These are phyloP conservation scores for Schwanniomyces pseudopolymorphus DNA, from an alignment of 805 yeast genomes.

Conservation along the genomic window DNA sequence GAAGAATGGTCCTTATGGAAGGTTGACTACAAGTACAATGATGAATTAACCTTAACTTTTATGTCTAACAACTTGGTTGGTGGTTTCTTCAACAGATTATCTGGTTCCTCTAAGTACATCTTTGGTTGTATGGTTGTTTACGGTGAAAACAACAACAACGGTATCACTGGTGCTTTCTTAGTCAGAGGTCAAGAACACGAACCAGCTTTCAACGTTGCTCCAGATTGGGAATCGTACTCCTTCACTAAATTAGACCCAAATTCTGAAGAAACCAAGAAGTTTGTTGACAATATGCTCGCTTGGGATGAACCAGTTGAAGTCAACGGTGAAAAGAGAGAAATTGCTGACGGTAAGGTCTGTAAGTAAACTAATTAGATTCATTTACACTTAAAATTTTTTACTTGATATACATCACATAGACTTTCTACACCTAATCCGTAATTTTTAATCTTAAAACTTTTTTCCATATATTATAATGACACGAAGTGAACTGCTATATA, in stretches of 20 bases:
- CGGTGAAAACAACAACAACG: conserved; percentile 98
- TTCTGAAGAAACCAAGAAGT: conserved; percentile 72
- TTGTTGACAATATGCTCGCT: conserved; percentile 90
- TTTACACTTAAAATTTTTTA: not conserved
- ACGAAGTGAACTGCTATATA: not conserved
- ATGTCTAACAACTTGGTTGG: conserved; percentile 98
- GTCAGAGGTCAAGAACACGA: conserved; percentile 89
- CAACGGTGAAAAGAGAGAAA: conserved; percentile 79
- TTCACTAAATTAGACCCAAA: conserved; percentile 82
- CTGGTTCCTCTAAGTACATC: conserved; percentile 89
- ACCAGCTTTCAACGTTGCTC: conserved; percentile 98
- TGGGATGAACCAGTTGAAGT: conserved; percentile 93
- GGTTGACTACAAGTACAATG: conserved; percentile 96
- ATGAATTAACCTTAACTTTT: conserved; percentile 93
- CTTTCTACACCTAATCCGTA: not conserved
- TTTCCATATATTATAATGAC: conserved; percentile 1
- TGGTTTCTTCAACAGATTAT: conserved; percentile 95
- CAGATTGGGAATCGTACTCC: conserved; percentile 96
- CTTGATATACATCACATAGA: not conserved
- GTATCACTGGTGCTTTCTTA: conserved; percentile 92
- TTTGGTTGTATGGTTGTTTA: conserved; percentile 92
- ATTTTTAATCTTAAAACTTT: not conserved
- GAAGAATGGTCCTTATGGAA: conserved; percentile 93
- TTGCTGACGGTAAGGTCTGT: conserved; percentile 97
- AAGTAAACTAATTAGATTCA: conserved; percentile 50